phyloP scores from a whole-genome alignment of 768 basidiomycete species.

The Asterophora parasitica region DNA sequence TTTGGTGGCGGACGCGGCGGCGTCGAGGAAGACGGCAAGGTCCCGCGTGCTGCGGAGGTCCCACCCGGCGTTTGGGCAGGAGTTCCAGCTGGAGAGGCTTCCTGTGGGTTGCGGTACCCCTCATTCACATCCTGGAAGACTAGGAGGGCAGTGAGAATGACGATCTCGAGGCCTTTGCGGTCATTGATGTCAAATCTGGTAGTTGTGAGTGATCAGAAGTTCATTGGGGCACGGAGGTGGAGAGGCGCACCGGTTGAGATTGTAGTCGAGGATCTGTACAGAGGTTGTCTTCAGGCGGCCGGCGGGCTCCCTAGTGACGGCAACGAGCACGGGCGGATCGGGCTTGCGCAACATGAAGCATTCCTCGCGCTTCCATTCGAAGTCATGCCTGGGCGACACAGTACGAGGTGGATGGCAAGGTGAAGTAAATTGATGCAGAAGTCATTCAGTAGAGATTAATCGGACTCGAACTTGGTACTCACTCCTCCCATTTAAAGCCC shows the following conservation, averaged over 20 bases:
- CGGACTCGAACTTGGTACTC: slow-evolving; percentile 23
- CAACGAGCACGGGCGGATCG: slow-evolving; percentile 82
- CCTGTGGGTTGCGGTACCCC: slow-evolving; percentile 35
- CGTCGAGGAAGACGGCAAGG: background rate
- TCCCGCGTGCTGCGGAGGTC: background rate
- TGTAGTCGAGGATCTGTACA: slow-evolving; percentile 81
- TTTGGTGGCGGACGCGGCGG: slow-evolving; percentile 52
- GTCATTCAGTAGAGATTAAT: too few species aligned
- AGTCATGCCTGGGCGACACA: slow-evolving; percentile 53
- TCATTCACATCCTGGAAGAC: slow-evolving; percentile 75
- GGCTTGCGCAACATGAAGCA: slow-evolving; percentile 82
- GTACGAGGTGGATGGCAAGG: too few species aligned
- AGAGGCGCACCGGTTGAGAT: slow-evolving; percentile 60
- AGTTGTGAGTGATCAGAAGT: background rate
- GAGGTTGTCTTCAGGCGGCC: slow-evolving; percentile 60
- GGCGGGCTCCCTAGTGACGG: slow-evolving; percentile 71
- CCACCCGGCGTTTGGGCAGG: background rate
- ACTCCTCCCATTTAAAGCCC: slow-evolving; percentile 84
- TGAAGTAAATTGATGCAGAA: too few species aligned
- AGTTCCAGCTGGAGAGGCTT: slow-evolving; percentile 7
- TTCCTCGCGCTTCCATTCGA: slow-evolving; percentile 83
- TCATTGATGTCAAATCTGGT: slow-evolving; percentile 79
- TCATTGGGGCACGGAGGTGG: background rate
- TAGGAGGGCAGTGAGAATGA: slow-evolving; percentile 68
- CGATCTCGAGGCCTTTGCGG: slow-evolving; percentile 81